These are phyloP conservation scores for Claviceps sp. DNA, from an alignment of 2,329 filamentous ascomycete genomes.

Conservation along the genomic window DNA sequence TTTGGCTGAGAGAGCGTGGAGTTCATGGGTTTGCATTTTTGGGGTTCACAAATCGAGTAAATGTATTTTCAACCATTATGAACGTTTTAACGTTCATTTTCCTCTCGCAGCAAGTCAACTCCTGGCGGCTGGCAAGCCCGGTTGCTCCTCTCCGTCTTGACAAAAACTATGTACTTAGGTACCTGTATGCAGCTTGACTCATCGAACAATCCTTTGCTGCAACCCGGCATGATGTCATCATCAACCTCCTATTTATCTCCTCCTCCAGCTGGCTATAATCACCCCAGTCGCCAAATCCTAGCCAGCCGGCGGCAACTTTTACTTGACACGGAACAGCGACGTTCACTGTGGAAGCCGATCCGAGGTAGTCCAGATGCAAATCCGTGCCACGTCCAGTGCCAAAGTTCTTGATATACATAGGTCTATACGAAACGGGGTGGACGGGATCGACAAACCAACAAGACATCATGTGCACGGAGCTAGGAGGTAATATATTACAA, in stretches of 20 bases:
- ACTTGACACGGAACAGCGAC: background rate
- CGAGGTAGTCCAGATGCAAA: background rate
- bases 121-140: background rate
- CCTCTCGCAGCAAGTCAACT: background rate
- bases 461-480: background rate
- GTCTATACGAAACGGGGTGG: background rate
- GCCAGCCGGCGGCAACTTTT: background rate
- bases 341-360: background rate
- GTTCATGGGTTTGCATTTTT: conserved; percentile 8
- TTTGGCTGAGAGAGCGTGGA: conserved; percentile 14
- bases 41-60: background rate
- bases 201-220: background rate
- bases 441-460: background rate
- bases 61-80: background rate
- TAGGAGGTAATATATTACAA: too few species aligned
- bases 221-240: background rate
- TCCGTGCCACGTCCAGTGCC: background rate
- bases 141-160: background rate
- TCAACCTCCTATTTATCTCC: too few species aligned
- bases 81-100: background rate
- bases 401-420: background rate
- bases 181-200: background rate
- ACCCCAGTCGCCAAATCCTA: too few species aligned
- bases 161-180: background rate
- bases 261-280: too few species aligned